Base-by-base conservation (phyloP, 2,329 filamentous ascomycete genomes). In the Aspergillus flavus region DNA sequence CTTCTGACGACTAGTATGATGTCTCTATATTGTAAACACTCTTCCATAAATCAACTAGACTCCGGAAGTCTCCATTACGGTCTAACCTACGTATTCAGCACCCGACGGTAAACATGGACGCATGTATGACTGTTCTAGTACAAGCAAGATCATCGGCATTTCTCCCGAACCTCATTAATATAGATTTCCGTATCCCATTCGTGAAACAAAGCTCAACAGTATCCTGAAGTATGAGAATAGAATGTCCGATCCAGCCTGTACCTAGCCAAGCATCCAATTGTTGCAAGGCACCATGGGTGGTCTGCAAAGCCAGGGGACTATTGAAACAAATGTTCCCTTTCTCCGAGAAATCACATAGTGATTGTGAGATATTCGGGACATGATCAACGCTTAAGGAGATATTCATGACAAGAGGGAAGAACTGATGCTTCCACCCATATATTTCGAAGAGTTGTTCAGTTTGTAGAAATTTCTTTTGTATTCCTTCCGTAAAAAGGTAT, bases 401-500 rank as follows among this genome's bases (percentile, higher is more conserved):
- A 23, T 55, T 55, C 52, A 55, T 55, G 52, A 55, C 46, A 59
- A 53, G 30, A 39, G 32, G 52, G 52, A 39, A 39, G 34, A 58
- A 46, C 28, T 46, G 34, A 43, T 45, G 56, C 48, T 53, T 28
- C 48, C 26, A 54, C 34, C 39, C 56, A 39, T 45, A 28, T 26
- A 36, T 55, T 54, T 58, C 56, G 36, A 59, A 34, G 32, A 30
- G 26, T 57, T 41, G 53, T 46, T 30, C 32, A 45, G 46, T 52
- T 52, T 53, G 28, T 36, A 50, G 21, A 53, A 63, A 66, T 66
- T 65, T 66, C 62, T 71, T 71, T 71, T 69, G 62, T 70, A 70
- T 71, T 70, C 66, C 68, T 71, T 71, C 68, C 68, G 65, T 69
- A 66, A 71, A 69, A 67, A 72, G 69, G 69, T 72, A 70, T 70